Evolutionary conservation across 495 filamentous ascomycete genomes (phyloP).

Genomic region (Penicillium mononematosum): DNA sequence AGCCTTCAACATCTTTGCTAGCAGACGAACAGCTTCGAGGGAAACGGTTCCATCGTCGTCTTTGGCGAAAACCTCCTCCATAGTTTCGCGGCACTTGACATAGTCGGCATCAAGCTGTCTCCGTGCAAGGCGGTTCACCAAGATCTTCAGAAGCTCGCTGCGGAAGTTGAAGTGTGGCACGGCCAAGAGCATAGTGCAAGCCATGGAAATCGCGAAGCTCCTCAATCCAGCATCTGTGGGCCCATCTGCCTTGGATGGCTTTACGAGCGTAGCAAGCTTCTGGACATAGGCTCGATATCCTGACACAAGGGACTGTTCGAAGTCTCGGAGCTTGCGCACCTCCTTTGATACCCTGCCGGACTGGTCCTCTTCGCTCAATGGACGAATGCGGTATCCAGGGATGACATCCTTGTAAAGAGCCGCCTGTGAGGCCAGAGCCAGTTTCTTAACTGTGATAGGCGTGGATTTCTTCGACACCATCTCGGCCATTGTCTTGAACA

Average conservation of each 20-base stretch:
- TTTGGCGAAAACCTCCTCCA: constrained; percentile 78
- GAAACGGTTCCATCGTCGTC: constrained; percentile 87
- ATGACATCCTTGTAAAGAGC: constrained; percentile 95
- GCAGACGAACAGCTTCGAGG: constrained; percentile 77
- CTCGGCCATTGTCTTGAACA: constrained; percentile 73
- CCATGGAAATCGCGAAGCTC: constrained; percentile 78
- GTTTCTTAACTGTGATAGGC: constrained; percentile 73
- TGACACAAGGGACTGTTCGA: constrained; percentile 77
- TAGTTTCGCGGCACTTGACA: constrained; percentile 70
- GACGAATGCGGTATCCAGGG: constrained; percentile 91
- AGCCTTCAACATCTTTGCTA: constrained; percentile 92
- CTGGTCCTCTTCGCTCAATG: constrained; percentile 67
- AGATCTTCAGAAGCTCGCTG: constrained; percentile 76
- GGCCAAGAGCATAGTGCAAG: constrained; percentile 69
- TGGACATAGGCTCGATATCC: constrained; percentile 83
- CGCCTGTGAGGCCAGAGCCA: constrained; percentile 80
- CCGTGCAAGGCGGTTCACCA: constrained; percentile 76
- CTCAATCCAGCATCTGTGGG: constrained; percentile 48
- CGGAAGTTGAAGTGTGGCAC: constrained; percentile 98
- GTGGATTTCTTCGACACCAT: constrained; percentile 57
- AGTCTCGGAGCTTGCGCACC: constrained; percentile 72
- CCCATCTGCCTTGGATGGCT: constrained; percentile 40
- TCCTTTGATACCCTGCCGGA: constrained; percentile 86
- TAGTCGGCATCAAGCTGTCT: constrained; percentile 69
- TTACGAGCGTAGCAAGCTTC: constrained; percentile 62